Evolutionary conservation across 2,329 filamentous ascomycete species (phyloP).

Genomic region (Trichoderma hamatum): DNA sequence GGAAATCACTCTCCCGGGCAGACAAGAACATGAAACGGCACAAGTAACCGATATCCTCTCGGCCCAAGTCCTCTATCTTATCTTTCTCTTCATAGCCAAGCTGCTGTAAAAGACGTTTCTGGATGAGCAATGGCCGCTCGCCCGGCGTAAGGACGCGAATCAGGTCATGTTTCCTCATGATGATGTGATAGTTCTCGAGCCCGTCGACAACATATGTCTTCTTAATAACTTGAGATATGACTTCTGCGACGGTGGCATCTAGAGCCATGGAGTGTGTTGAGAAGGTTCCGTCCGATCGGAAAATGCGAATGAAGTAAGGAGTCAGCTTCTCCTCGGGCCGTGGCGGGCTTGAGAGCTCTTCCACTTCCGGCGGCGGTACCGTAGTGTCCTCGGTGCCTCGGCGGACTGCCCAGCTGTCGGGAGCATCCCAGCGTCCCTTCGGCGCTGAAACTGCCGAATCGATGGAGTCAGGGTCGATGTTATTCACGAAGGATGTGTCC

Average conservation of each 20-base stretch:
- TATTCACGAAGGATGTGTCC: constrained; percentile 56
- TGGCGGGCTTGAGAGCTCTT: constrained; percentile 68
- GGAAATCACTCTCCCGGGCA: constrained; percentile 80
- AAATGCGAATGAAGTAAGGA: constrained; percentile 91
- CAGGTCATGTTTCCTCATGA: constrained; percentile 90
- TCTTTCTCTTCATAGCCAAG: constrained; percentile 88
- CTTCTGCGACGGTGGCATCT: constrained; percentile 81
- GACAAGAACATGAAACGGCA: constrained; percentile 95
- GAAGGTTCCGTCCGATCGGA: constrained; percentile 91
- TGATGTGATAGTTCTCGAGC: constrained; percentile 91
- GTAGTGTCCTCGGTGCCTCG: constrained; percentile 68
- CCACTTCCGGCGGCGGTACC: constrained; percentile 60
- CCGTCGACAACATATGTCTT: constrained; percentile 93
- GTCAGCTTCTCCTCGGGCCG: constrained; percentile 73
- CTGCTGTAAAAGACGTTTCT: constrained; percentile 88
- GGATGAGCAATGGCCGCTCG: constrained; percentile 86
- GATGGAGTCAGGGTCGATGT: constrained; percentile 48
- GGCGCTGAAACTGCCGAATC: constrained; percentile 42
- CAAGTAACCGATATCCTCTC: constrained; percentile 96
- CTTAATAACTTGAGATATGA: constrained; percentile 87
- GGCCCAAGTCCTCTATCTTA: constrained; percentile 86
- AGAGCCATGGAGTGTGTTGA: constrained; percentile 84
- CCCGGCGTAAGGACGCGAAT: constrained; percentile 76
- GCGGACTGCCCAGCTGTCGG: constrained; percentile 95
- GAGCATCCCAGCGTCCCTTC: constrained; percentile 81